These are phyloP conservation scores for Escovopsis weberi DNA, from an alignment of 2,329 filamentous ascomycete genomes.

Conservation along the genomic window DNA sequence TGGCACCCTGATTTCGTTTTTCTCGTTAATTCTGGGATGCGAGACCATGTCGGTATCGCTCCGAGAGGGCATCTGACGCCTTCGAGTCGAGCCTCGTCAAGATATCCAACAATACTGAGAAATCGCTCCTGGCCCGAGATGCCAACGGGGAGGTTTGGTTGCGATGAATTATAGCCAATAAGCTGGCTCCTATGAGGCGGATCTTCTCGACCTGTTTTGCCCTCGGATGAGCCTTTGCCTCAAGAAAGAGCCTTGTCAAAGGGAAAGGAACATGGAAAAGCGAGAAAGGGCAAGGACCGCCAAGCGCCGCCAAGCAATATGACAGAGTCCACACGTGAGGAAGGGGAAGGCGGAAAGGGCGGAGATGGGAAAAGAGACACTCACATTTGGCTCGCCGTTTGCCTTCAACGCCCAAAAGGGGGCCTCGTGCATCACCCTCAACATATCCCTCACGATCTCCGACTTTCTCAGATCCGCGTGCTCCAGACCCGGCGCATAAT, in stretches of 20 bases:
- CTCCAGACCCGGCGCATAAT: constrained; percentile 16
- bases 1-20: neutral
- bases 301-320: neutral
- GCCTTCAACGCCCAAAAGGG: constrained; percentile 27
- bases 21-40: neutral
- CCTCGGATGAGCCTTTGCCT: neutral
- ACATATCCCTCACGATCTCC: constrained; percentile 28
- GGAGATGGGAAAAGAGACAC: constrained; percentile 3
- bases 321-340: neutral
- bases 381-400: constrained; percentile 25
- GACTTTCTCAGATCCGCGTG: constrained; percentile 23
- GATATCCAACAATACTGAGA: constrained; percentile 25
- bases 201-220: constrained; percentile 24
- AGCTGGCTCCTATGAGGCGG: constrained; percentile 22
- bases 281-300: neutral
- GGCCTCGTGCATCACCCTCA: constrained; percentile 24
- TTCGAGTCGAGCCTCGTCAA: constrained; percentile 27
- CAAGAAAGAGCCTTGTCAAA: neutral
- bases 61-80: constrained; percentile 25
- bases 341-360: neutral
- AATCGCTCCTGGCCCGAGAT: constrained; percentile 22
- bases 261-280: neutral
- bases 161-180: constrained; percentile 24
- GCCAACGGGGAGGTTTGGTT: constrained; percentile 22
- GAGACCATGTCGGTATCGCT: constrained; percentile 11